Base-by-base conservation (phyloP, 306 rosid species). In the Phaseolus lunatus region DNA sequence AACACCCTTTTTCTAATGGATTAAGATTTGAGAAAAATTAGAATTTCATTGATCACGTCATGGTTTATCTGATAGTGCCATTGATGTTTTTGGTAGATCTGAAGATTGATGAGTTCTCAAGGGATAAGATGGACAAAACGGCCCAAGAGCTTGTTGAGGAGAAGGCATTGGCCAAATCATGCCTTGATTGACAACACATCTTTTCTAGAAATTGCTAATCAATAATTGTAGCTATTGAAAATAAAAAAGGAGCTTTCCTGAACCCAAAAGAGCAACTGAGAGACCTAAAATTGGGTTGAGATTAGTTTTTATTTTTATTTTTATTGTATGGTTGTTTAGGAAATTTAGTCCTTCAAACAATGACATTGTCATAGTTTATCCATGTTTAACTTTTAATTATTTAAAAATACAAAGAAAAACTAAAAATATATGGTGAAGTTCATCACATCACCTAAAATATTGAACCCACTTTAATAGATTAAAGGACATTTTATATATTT, bases 131-230 rank as follows among this genome's bases (percentile, higher is more conserved):
- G 88, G 96, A 95, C 73, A 87, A 78, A 54, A 90, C 97, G 2
- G 92, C 97, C n/a, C 68, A 85, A 76, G 99, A 95, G 65, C 92
- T 95, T 9, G 47, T 79, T 43, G 97, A 92, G 76, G 99, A 95
- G 85, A 95, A 84, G 82, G 3, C 78, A 11, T 56, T 92, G 82
- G 97, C 97, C 9, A 18, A 70, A 65, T 88, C 92, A 54, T 92
- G 94, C 68, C 89, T 95, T 18, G 66, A 78, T 47, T 86, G 80
- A 84, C 0, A 8, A 47, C 4, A 26, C 23, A 14, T 49, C 26
- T 70, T 67, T 70, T 12, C 58, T 75, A n/a, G 9, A 15, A 64
- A 77, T 66, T 29, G 61, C 9, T 54, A 3, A 35, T 56, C 53
- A 72, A n/a, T 73, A 41, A 52, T 15, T 69, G 37, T 66, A 26